Base-by-base conservation (phyloP, 192 early-diverging fungal genomes). In the Coemansia sp. region DNA sequence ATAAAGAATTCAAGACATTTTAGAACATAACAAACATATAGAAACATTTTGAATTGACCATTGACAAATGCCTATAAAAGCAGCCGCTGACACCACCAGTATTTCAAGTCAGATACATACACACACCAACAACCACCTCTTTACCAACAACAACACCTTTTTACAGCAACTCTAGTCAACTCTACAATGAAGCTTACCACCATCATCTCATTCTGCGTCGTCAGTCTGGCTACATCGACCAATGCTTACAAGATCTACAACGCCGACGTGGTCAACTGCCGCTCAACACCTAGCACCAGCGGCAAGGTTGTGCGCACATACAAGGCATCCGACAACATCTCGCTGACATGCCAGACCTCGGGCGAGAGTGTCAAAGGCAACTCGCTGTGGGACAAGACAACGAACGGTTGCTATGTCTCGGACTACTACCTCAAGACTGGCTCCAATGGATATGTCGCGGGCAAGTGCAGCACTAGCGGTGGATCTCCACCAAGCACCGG, bases 341-440 rank as follows among this genome's bases (percentile, higher is more conserved):
- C 39, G 27, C 51, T 66, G 47, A 64, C 49, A 17, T 81, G 73
- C 66, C 73, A 71, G 54, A 66, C 55, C 10, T 53, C 59, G 23
- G 73, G 69, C 18, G 40, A 58, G 9, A 59, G 34, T 37, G 25
- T 77, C 38, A 39, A 57, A 18, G 79, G 79, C 44, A 69, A 61
- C 34, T 14, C 53, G 4, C 30, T 81, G 21, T 81, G 73, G 79
- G 79, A 66, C 64, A 71, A 72, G 59, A 72, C 73, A 2, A 38
- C 51, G 25, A 55, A 72, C 23, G 73, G 69, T 49, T 77, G 73
- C 79, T 81, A 77, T 22, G 57, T 75, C 0, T 33, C 74, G 4
- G 79, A 81, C 46, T 71, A 76, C 60, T 81, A 77, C 41, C 19
- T 81, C 44, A 57, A 69, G 44, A 76, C 73, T 6, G 66, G 73